Base-by-base conservation (phyloP, 2,329 filamentous ascomycete genomes). In the Colletotrichum kahawae region DNA sequence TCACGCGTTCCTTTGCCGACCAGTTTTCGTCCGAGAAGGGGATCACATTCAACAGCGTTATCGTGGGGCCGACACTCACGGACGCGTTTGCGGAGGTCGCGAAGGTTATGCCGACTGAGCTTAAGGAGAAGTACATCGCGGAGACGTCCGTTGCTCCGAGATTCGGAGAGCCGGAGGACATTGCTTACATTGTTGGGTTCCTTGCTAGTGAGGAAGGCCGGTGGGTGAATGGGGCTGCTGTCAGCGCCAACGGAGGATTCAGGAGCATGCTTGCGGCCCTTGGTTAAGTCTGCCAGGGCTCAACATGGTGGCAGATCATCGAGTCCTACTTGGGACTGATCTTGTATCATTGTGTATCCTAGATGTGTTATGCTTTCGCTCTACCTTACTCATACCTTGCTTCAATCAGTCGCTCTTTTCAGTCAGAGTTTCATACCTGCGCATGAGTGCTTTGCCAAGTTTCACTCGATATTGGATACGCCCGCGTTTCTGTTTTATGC, bases 41-140 rank as follows among this genome's bases (percentile, higher is more conserved):
- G 0, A 78, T 79, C 7, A 82, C 80, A 0, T 81, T 83, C 1
- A 83, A 84, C 74, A 79, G 74, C 12, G 79, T 83, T 4, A 81
- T 83, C 57, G 82, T 79, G 2, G 82, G 82, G 2, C 80, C 79
- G 2, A 67, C 82, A 24, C 79, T 78, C 27, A 80, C 74, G 12
- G 56, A 74, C 2, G 13, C 66, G 1, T 14, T 56, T 12, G 14
- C 31, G 18, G 12, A 38, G 2, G 56, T 24, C 1, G 7, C 63
- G 1, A n/a, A 13, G 27, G 10, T 10, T 10, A 34, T 34, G 18
- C 31, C 27, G 4, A 0, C 0, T 0, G 54, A 48, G 7, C 31
- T 64, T 2, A 27, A 34, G 59, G n/a, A 63, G 1, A 18, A 24
- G 16, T 12, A 31, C 2, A 0, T 38, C 0, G 24, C 18, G 1